A percentile compares a stretch with the other conserved stretches of the same genome.
Evolutionary conservation across 768 basidiomycete species (phyloP).

Genomic region (Trametes maxima): DNA sequence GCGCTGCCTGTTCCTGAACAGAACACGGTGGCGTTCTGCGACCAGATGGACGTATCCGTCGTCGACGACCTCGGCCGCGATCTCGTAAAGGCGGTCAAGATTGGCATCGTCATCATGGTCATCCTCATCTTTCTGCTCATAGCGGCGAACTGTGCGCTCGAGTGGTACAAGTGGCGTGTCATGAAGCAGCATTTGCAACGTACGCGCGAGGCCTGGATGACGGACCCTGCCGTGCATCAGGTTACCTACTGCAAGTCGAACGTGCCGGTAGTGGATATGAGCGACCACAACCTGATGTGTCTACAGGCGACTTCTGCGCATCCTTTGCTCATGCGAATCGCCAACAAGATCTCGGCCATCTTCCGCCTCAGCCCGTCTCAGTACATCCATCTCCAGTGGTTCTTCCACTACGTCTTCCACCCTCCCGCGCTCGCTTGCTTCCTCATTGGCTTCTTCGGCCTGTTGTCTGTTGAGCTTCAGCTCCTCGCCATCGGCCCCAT

Average conservation of each 20-base stretch:
- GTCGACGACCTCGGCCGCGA: constrained; percentile 84
- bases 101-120: constrained; percentile 76
- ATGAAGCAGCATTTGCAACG: constrained; percentile 65
- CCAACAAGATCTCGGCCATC: constrained; percentile 51
- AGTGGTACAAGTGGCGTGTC: constrained; percentile 88
- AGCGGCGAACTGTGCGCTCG: constrained; percentile 70
- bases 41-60: constrained; percentile 75
- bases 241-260: constrained; percentile 33
- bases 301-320: constrained; percentile 70
- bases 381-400: constrained; percentile 80
- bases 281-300: constrained; percentile 78
- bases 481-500: constrained; percentile 78
- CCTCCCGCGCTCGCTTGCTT: constrained; percentile 89
- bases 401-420: constrained; percentile 89
- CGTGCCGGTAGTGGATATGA: constrained; percentile 60
- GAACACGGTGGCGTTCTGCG: constrained; percentile 74
- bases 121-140: constrained; percentile 73
- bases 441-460: constrained; percentile 88
- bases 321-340: constrained; percentile 70
- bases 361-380: constrained; percentile 61
- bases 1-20: constrained; percentile 76
- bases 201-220: constrained; percentile 76
- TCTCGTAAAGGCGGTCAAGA: constrained; percentile 77
- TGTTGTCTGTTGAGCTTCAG: constrained; percentile 87
- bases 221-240: constrained; percentile 67